These are phyloP conservation scores for Kingdonia uniflora DNA, from an alignment of 164 flowering plant genomes.

Conservation along the genomic window DNA sequence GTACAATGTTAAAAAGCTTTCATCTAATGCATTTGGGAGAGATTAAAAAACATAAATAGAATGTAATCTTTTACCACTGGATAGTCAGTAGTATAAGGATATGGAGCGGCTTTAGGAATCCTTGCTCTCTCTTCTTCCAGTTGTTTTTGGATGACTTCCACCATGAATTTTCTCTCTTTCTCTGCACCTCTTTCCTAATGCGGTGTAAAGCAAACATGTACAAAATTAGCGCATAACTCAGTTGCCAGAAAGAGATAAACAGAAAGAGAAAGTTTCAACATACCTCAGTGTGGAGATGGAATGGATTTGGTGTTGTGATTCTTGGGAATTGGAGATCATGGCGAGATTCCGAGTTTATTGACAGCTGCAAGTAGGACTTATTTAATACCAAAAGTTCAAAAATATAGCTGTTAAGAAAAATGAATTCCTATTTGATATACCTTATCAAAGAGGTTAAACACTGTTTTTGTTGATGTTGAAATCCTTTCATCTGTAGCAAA, in stretches of 20 bases:
- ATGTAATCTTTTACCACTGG: slow-evolving; percentile 67
- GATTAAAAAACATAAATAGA: not conserved
- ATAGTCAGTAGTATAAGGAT: slow-evolving; percentile 91
- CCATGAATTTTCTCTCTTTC: slow-evolving; percentile 56
- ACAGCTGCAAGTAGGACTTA: slow-evolving; percentile 52
- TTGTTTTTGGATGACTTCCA: slow-evolving; percentile 55
- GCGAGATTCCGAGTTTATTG: slow-evolving; percentile 54
- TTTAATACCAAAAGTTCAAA: too few relatives aligned
- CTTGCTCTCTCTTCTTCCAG: slow-evolving; percentile 76
- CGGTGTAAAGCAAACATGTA: not conserved
- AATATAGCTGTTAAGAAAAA: too few relatives aligned
- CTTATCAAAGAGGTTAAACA: slow-evolving; percentile 76
- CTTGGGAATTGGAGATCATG: slow-evolving; percentile 45
- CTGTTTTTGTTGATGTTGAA: slow-evolving; percentile 30
- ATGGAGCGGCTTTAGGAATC: slow-evolving; percentile 79
- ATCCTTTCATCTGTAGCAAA: slow-evolving; percentile 86
- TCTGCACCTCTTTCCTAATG: slow-evolving; percentile 74
- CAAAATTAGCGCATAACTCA: too few relatives aligned
- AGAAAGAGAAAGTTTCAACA: not conserved
- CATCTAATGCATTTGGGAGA: not conserved
- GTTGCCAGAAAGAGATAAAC: too few relatives aligned
- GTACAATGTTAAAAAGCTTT: not conserved
- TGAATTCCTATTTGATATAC: slow-evolving; percentile 15
- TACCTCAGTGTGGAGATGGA: slow-evolving; percentile 87
- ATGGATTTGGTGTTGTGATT: slow-evolving; percentile 72